phyloP scores from a whole-genome alignment of 352 stramenopile genomes.

The Phytophthora hibernalis region DNA sequence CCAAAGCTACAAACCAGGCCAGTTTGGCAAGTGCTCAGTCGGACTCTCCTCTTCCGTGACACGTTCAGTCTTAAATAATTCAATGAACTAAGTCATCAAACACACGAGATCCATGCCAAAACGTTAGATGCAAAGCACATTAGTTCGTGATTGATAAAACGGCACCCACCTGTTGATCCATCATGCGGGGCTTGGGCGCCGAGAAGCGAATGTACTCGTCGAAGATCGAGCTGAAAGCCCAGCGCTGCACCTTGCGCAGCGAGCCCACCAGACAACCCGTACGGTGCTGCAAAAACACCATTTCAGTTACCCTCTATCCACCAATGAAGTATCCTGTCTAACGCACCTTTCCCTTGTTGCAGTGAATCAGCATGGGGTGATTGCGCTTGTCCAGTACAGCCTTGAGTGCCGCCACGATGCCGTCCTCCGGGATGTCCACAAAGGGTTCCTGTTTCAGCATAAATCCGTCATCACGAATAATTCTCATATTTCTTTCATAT shows the following conservation, averaged over 20 bases:
- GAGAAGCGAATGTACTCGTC: conserved; percentile 91
- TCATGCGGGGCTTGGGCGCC: conserved; percentile 85
- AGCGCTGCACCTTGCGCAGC: conserved; percentile 83
- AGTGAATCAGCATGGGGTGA: conserved; percentile 89
- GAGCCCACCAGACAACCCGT: conserved; percentile 83
- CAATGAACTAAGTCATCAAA: conserved; percentile 66
- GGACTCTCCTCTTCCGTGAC: conserved; percentile 57
- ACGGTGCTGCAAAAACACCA: conserved; percentile 55
- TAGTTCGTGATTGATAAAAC: neutral
- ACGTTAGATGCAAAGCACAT: conserved; percentile 5
- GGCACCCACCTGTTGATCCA: conserved; percentile 79
- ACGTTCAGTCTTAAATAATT: conserved; percentile 84
- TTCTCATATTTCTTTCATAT: neutral
- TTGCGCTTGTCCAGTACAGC: conserved; percentile 86
- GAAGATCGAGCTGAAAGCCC: conserved; percentile 86
- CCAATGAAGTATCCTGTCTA: neutral
- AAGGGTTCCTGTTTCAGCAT: conserved; percentile 69
- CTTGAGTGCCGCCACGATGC: conserved; percentile 76
- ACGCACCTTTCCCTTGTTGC: conserved; percentile 86
- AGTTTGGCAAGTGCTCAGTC: conserved; percentile 66
- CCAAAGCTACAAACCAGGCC: conserved; percentile 61
- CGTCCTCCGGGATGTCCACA: conserved; percentile 85
- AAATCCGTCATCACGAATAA: neutral
- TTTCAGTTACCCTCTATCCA: neutral
- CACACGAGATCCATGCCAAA: conserved; percentile 2